Evolutionary conservation across 805 yeast genomes (phyloP), one percentile per base, ranked within the genome.

Genomic region (Candida mattraensis): DNA sequence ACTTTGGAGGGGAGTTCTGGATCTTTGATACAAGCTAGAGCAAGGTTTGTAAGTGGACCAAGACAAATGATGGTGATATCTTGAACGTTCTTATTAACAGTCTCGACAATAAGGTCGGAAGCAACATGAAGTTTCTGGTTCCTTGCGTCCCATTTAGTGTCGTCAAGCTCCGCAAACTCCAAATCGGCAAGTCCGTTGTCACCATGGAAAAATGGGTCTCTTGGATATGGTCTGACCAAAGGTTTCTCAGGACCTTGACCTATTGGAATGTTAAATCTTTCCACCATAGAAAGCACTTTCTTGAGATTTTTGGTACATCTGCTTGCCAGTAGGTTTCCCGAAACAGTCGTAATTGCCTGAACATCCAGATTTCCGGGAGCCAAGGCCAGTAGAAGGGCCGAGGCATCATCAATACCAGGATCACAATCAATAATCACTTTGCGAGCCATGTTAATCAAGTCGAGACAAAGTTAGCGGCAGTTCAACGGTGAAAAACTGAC

Each of bases 181-280:
- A 50, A 40, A 26, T 51, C 56, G 13, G 50, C 58, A 13, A 50
- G 37, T 1, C 58, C 58, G 31, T 53, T 55, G 19, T 28, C 22
- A 3, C 56, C 58, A 30, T 53, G 58, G 34, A 45, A 51, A 30
- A 53, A 53, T 13, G 56, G 58, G 33, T 53, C 56, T 22, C 39
- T 44, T 11, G 58, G 58, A 28, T 53, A 51, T 7, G 48, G 45
- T 28, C 56, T 45, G 10, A 44, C 51, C 3, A 53, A 33, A 1
- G 58, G 56, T 32, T 51, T 51, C 22, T 48, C 54, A 11, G 56
- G 56, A 12, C 58, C 58, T 30, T 53, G 48, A 3, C 58, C 58
- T n/a, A 51, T 28, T 6, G 53, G 51, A 17, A 53, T 47, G 25
- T 53, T 53, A 9, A 29, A 25, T 14, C 44, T 24, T 10, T 30